Conservation (phyloP, 805 yeast species). For the Ogataea minuta region DNA sequence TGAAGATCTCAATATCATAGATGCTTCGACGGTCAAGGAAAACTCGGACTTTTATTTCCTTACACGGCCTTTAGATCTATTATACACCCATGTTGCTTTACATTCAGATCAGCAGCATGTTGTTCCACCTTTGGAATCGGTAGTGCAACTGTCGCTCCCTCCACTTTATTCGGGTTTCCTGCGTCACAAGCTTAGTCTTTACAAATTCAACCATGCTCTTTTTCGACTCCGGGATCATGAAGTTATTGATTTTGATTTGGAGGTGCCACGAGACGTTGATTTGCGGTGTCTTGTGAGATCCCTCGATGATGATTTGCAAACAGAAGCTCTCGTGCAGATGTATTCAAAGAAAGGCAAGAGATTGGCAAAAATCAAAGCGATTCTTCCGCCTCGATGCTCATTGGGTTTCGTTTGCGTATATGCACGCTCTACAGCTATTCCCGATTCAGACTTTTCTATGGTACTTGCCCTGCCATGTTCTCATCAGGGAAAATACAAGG, state of each 20-base stretch:
- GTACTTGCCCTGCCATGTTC: constrained; percentile 72
- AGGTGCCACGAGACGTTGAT: constrained; percentile 70
- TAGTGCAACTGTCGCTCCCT: constrained; percentile 77
- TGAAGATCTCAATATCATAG: constrained; percentile 40
- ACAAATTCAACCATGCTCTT: constrained; percentile 73
- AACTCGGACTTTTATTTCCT: constrained; percentile 60
- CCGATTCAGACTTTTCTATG: constrained; percentile 63
- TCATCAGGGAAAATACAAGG: constrained; percentile 64
- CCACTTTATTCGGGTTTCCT: constrained; percentile 82
- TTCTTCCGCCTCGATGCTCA: constrained; percentile 64
- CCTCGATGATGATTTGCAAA: constrained; percentile 36
- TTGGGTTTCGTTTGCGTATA: constrained; percentile 76
- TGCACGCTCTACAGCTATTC: constrained; percentile 36
- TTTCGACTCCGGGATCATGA: constrained; percentile 74
- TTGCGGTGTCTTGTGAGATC: constrained; percentile 55
- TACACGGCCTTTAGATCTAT: constrained; percentile 67
- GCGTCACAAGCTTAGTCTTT: constrained; percentile 53
- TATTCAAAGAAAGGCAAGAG: constrained; percentile 67
- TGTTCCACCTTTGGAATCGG: constrained; percentile 77
- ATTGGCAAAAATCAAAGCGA: constrained; percentile 74
- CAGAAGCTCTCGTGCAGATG: constrained; percentile 71
- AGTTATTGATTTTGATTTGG: constrained; percentile 72
- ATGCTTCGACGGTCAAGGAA: constrained; percentile 20
- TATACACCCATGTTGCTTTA: constrained; percentile 85
- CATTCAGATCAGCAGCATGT: constrained; percentile 80